phyloP scores from a whole-genome alignment of 2,329 filamentous ascomycete genomes.

The Cercospora sp. region DNA sequence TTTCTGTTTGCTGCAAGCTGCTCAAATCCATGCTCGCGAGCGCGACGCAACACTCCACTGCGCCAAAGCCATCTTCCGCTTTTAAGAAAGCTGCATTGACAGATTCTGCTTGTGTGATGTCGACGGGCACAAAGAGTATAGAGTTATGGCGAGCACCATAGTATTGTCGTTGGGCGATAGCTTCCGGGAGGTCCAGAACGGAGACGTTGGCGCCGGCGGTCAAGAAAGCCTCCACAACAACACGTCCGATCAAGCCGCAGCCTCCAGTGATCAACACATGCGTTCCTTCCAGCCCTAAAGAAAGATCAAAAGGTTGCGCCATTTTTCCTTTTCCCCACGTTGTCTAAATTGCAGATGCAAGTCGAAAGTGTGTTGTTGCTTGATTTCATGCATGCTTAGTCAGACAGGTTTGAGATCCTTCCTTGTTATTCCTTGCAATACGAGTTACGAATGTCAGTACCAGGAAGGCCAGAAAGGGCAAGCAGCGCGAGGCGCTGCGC shows the following conservation, averaged over 20 bases:
- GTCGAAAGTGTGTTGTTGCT: constrained; percentile 7
- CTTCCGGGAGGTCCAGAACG: constrained; percentile 27
- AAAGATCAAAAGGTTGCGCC: constrained; percentile 32
- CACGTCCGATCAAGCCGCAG: constrained; percentile 44
- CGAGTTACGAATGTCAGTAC: not conserved
- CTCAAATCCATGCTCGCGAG: constrained; percentile 49
- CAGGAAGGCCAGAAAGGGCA: not conserved
- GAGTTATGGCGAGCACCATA: constrained; percentile 10
- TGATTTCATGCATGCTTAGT: constrained; percentile 12
- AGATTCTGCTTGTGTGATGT: constrained; percentile 39
- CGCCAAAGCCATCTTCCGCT: constrained; percentile 40
- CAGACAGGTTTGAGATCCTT: not conserved
- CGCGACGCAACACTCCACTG: constrained; percentile 45
- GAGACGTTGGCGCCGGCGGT: constrained; percentile 47
- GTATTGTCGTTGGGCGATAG: constrained; percentile 1
- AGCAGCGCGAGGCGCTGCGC: not conserved
- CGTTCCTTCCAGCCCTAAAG: constrained; percentile 40
- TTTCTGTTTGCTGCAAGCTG: constrained; percentile 42
- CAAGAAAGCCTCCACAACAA: constrained; percentile 45
- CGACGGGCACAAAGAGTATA: constrained; percentile 20
- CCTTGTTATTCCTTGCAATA: constrained; percentile 9
- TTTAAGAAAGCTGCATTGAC: constrained; percentile 40
- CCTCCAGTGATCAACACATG: constrained; percentile 48
- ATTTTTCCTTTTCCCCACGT: not conserved
- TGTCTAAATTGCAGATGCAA: constrained; percentile 5